phyloP scores from a whole-genome alignment of 2,329 filamentous ascomycete genomes.

The Sarocladiaceae sp. region DNA sequence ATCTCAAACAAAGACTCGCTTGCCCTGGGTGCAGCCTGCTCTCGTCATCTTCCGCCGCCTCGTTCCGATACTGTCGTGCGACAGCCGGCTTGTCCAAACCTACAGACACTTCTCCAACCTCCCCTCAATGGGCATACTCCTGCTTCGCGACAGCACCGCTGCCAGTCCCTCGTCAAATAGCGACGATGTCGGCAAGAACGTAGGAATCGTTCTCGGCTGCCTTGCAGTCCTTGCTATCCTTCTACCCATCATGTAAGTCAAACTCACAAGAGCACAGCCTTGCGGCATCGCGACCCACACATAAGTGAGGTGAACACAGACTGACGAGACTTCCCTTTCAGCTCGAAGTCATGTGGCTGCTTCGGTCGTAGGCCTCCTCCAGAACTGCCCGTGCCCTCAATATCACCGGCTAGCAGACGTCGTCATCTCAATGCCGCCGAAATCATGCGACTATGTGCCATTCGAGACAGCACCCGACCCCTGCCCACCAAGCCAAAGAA shows the following conservation, averaged over 20 bases:
- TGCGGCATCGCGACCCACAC: too few relatives aligned
- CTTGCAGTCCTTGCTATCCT: neutral
- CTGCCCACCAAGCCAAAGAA: neutral
- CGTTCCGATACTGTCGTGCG: neutral
- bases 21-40: neutral
- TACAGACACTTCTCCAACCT: neutral
- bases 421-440: constrained; percentile 5
- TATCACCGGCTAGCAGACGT: neutral
- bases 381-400: neutral
- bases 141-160: constrained; percentile 2
- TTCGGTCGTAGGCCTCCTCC: neutral
- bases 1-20: neutral
- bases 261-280: too few relatives aligned
- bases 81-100: too few relatives aligned
- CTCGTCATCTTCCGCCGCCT: neutral
- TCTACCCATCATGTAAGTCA: constrained; percentile 4
- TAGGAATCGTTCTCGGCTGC: constrained; percentile 6
- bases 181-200: constrained; percentile 6
- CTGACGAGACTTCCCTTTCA: neutral
- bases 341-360: neutral
- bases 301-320: too few relatives aligned
- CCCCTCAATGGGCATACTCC: constrained; percentile 5
- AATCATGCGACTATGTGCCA: constrained; percentile 6
- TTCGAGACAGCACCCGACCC: constrained; percentile 1
- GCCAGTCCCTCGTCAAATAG: neutral